Evolutionary conservation across 495 filamentous ascomycete species (phyloP), one percentile per base, ranked within the genome.

Genomic region (Lepidopterella palustris): DNA sequence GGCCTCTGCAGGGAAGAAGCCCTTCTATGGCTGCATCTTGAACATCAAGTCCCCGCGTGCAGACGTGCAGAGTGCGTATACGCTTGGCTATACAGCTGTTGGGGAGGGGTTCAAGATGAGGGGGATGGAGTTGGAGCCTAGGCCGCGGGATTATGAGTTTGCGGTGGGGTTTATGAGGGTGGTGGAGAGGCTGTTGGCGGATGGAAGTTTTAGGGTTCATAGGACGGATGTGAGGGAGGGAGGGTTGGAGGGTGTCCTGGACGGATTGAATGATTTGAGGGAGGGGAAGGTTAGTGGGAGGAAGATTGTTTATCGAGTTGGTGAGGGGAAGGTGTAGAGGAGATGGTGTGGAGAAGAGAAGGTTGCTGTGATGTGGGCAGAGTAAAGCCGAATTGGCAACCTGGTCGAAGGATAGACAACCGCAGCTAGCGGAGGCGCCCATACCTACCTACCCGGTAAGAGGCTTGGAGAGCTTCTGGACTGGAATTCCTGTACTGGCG

Each of bases 211-310:
- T 10, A 70, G 73, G 61, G 55, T 72, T 3, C 83, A 87, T 65
- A 76, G 76, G 4, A 52, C 69, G 1, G 66, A 72, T 39, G 70
- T 82, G 5, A 62, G 68, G 29, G 53, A 67, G 18, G 74, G 73
- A 25, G 82, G 82, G 0, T 68, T 84, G 54, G 61, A 78, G 51
- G 79, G 75, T 28, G 74, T 83, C 0, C 57, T 83, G 26, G 72
- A 76, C 1, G 84, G 83, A 0, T 29, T 87, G 65, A 53, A 80
- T 42, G 62, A 75, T 51, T 48, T 83, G 59, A 74, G 72, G 64
- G 68, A 71, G 49, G 75, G 70, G 45, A 76, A 74, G 61, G 76
- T 85, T 15, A 81, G 78, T 60, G 82, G 81, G 26, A 70, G 74
- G 67, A 87, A 85, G 72, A 55, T 86, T 56, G 80, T 87, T 24